Base-by-base conservation (phyloP, 2,329 filamentous ascomycete genomes). In the Neofusicoccum cordaticola region DNA sequence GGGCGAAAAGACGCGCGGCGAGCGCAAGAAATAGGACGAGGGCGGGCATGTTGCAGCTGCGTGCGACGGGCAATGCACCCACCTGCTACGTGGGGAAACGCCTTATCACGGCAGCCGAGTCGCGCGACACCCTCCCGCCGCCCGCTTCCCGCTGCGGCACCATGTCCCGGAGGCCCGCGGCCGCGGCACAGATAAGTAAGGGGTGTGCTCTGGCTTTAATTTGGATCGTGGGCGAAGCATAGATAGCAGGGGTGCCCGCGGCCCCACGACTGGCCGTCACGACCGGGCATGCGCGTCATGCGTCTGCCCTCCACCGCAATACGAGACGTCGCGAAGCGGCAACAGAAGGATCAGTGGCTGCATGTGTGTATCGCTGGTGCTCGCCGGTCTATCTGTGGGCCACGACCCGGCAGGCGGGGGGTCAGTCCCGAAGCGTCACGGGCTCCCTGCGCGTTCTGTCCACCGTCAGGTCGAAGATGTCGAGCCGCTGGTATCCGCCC, bases 401-500 rank as follows among this genome's bases (percentile, higher is more conserved):
- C 47, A 31, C 39, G 48, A 22, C 19, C 19, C 19, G 19, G 19
- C 19, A 22, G 19, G 19, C 19, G 19, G 19, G 19, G 2, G 19
- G 19, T 22, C 19, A 22, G 17, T 61, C 31, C 27, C 19, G 42
- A 47, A 78, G 78, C 0, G 53, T 70, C 0, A 73, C 72, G 0
- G 80, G 80, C 13, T 76, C 66, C 27, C 72, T 68, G 13, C 81
- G 74, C 13, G 69, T 74, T 1, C 82, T 72, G 66, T 84, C 74
- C 0, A 86, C 80, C 37, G 77, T 81, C 8, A 86, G 61, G 35
- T 84, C 75, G 67, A 86, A 86, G 1, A 86, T 75, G 69, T 86
- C 83, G 2, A 83, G 70, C 2, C 84, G 73, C 70, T 86, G 84
- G 71, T 86, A 86, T 0, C 83, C 83, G 0, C 84, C 84, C 1